Percentiles rank a stretch among this genome's conserved stretches.
These are phyloP conservation scores for Salix arbutifolia DNA, from an alignment of 345 rosid species.

Conservation along the genomic window DNA sequence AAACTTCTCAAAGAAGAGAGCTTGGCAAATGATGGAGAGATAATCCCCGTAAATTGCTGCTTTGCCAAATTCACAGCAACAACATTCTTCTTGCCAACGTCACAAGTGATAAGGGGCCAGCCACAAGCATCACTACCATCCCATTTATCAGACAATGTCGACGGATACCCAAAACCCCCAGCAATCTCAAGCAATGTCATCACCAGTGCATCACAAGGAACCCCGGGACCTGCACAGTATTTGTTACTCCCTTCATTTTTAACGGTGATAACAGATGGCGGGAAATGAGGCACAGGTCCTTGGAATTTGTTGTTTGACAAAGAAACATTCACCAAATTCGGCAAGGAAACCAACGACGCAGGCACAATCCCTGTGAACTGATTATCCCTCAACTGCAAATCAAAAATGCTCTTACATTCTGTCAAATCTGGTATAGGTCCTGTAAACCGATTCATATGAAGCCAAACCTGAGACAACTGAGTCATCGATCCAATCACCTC, in stretches of 20 bases:
- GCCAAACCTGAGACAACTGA: conserved; percentile 67
- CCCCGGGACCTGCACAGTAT: conserved; percentile 46
- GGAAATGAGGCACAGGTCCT: conserved; percentile 58
- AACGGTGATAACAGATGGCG: conserved; percentile 21
- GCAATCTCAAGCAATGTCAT: conserved; percentile 56
- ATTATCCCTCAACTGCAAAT: conserved; percentile 78
- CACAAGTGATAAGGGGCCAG: conserved; percentile 65
- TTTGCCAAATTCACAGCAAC: conserved; percentile 47
- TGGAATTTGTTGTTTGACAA: conserved; percentile 69
- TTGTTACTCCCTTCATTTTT: conserved; percentile 29
- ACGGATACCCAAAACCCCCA: conserved; percentile 64
- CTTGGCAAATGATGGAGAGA: conserved; percentile 60
- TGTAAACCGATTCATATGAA: conserved; percentile 59
- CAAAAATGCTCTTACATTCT: conserved; percentile 42
- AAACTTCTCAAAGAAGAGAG: conserved; percentile 51
- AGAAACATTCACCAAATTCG: conserved; percentile 44
- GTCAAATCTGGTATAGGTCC: conserved; percentile 86
- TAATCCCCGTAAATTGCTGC: conserved; percentile 46
- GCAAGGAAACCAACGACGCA: conserved; percentile 34
- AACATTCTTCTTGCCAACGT: conserved; percentile 33
- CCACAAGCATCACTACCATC: conserved; percentile 56
- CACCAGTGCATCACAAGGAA: conserved; percentile 56
- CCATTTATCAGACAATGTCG: conserved; percentile 59
- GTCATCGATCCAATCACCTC: conserved; percentile 58
- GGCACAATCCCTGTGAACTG: conserved; percentile 69